Conservation (phyloP, 164 flowering plant species). For the Platanus orientalis region DNA sequence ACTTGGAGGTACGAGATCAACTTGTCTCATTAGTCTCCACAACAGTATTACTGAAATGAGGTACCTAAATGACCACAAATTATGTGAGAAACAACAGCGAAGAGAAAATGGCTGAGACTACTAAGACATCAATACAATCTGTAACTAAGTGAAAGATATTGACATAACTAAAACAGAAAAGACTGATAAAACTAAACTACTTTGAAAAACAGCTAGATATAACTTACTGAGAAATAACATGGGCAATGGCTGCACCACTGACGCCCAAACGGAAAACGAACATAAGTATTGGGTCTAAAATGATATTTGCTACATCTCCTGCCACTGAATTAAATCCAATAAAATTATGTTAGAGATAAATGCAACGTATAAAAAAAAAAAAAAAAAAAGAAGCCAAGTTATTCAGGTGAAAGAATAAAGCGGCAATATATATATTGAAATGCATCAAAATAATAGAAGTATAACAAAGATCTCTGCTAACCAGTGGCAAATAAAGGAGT, state of each 20-base stretch:
- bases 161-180: too few relatives aligned
- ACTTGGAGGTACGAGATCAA: conserved; percentile 72
- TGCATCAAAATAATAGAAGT: not conserved
- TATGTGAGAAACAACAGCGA: not conserved
- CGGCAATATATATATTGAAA: not conserved
- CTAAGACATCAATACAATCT: not conserved
- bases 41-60: conserved; percentile 58
- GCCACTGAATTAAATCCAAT: conserved; percentile 38
- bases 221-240: conserved; percentile 94
- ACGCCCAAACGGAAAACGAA: conserved; percentile 60
- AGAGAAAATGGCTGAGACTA: not conserved
- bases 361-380: not conserved
- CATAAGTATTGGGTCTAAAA: conserved; percentile 82
- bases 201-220: not conserved
- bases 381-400: not conserved
- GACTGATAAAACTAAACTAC: too few relatives aligned
- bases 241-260: conserved; percentile 96
- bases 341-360: conserved; percentile 5
- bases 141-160: not conserved
- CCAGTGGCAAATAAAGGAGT: conserved; percentile 63
- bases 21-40: conserved; percentile 47
- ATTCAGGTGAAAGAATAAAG: not conserved
- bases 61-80: conserved; percentile 49
- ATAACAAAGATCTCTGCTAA: conserved; percentile 14
- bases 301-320: conserved; percentile 68